Percentiles rank a stretch among this genome's conserved stretches.
These are phyloP conservation scores for Podospora pseudocomata DNA, from an alignment of 495 filamentous ascomycete genomes.

Conservation along the genomic window DNA sequence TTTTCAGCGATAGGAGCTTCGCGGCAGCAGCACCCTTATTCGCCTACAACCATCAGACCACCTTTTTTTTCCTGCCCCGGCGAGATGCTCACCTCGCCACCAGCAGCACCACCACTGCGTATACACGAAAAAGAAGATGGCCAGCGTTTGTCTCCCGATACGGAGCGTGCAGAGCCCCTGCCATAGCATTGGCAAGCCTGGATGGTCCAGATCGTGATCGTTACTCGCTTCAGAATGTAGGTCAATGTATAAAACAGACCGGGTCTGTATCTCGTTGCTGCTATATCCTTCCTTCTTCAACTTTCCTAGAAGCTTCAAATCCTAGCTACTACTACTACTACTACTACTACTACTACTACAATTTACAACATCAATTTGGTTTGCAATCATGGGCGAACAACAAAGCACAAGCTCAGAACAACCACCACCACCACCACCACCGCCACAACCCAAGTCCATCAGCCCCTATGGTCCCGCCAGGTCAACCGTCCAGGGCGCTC, in stretches of 20 bases:
- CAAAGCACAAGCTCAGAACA: slow-evolving; percentile 11
- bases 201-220: no score
- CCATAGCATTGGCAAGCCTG: neutral
- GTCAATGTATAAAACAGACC: neutral
- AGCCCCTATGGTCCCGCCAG: slow-evolving; percentile 61
- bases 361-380: neutral
- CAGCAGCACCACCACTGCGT: neutral
- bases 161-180: neutral
- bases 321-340: neutral
- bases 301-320: slow-evolving; percentile 9
- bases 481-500: slow-evolving; percentile 56
- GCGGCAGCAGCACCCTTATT: neutral
- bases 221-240: no score
- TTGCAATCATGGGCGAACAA: slow-evolving; percentile 35
- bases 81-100: neutral
- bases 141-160: neutral
- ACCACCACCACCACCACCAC: slow-evolving; percentile 26
- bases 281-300: neutral
- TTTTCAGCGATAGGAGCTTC: neutral
- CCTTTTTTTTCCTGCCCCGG: neutral
- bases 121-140: neutral
- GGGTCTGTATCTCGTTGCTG: neutral
- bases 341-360: neutral
- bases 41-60: neutral
- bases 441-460: slow-evolving; percentile 44